Evolutionary conservation across 306 rosid species (phyloP), one percentile per base, ranked within the genome.

Genomic region (Prunus mira): DNA sequence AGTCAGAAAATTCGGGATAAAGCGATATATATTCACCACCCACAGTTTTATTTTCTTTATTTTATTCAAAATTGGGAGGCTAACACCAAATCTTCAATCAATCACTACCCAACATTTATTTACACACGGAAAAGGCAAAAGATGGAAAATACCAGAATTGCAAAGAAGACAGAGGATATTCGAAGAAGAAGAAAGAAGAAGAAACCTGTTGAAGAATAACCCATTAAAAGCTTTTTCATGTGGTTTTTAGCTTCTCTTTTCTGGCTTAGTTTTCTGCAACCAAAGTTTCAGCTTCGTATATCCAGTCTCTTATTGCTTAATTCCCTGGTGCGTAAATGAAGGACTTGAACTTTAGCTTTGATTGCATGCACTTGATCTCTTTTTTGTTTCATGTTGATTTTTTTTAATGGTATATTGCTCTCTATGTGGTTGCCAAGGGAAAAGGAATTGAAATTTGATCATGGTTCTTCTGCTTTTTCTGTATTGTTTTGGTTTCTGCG

Each of bases 1-100:
- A 63, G 80, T 88, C 88, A 88, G 76, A 77, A 74, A 85, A 75
- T 79, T 89, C 63, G 84, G 84, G 91, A 88, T 82, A 79, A 86
- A 83, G 81, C 65, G 81, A 38, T 7, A 6, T 38, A 69, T 55
- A 73, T 87, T 57, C 18, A 73, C 86, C 83, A 82, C 92, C 89
- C 92, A 88, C 88, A 87, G 81, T 70, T 74, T 75, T 47, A 30
- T 55, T 71, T 50, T 75, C 20, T 17, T 2, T 62, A 12, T 9
- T 15, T 62, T 62, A 62, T 27, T 62, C 67, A 76, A 71, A 60
- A 75, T 83, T 73, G 71, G 79, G 65, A 80, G 73, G 67, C 71
- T 79, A 71, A 27, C 50, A 52, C 51, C 80, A 73, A 78, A 76
- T 78, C 79, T 64, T 77, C 70, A 76, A 70, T 63, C 73, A 82